phyloP scores from a whole-genome alignment of 805 yeast species.

The Starmerella roubikii region DNA sequence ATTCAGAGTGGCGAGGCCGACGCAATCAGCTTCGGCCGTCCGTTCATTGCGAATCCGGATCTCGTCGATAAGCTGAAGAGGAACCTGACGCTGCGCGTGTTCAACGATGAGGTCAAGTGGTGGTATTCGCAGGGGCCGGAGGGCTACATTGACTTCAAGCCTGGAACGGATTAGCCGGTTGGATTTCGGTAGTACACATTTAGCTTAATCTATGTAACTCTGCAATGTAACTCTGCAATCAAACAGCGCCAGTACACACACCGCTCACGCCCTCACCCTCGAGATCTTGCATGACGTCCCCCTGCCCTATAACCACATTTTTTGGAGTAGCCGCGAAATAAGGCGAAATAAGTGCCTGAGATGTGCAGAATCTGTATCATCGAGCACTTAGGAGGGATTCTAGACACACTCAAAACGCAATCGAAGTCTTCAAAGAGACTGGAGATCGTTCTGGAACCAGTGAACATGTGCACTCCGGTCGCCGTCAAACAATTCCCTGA shows the following conservation, averaged over 20 bases:
- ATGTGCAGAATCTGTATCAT: background rate
- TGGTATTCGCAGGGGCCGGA: constrained; percentile 32
- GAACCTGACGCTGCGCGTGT: constrained; percentile 26
- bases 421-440: background rate
- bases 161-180: background rate
- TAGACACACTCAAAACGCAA: background rate
- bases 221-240: too few relatives aligned
- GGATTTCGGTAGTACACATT: too few relatives aligned
- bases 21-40: constrained; percentile 34
- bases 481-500: background rate
- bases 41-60: constrained; percentile 39
- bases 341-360: too few relatives aligned
- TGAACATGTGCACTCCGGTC: background rate
- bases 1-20: constrained; percentile 11
- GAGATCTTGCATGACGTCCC: too few relatives aligned
- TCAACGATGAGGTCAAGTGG: constrained; percentile 23
- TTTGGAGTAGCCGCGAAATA: too few relatives aligned
- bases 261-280: too few relatives aligned
- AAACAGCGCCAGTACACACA: too few relatives aligned
- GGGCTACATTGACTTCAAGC: constrained; percentile 32
- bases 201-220: too few relatives aligned
- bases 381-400: background rate
- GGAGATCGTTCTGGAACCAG: background rate
- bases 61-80: constrained; percentile 33
- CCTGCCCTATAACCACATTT: too few relatives aligned